Evolutionary conservation across 2,329 filamentous ascomycete genomes (phyloP).

Genomic region (Verticillium dahliae): DNA sequence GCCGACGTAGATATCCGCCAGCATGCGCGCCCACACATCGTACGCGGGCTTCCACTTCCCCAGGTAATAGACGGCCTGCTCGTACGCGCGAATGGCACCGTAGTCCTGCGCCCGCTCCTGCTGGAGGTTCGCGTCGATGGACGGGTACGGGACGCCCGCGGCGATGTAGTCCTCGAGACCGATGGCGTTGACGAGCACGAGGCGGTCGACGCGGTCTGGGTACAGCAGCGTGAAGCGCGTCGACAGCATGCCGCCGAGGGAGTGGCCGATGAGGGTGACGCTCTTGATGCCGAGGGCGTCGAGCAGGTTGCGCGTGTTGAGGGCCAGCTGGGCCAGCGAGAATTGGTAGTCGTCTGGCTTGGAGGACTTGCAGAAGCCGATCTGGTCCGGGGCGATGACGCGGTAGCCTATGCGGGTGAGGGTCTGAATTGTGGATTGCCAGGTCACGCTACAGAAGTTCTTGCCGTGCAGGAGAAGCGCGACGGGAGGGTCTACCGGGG

Average conservation of each 20-base stretch:
- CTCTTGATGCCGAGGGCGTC: constrained; percentile 54
- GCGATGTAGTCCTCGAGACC: constrained; percentile 49
- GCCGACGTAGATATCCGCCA: constrained; percentile 42
- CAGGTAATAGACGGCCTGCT: constrained; percentile 41
- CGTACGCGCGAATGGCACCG: constrained; percentile 35
- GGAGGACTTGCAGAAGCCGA: constrained; percentile 52
- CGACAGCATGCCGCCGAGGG: constrained; percentile 79
- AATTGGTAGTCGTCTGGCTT: constrained; percentile 46
- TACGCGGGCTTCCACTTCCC: constrained; percentile 41
- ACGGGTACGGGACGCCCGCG: constrained; percentile 38
- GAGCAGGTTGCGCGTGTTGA: constrained; percentile 43
- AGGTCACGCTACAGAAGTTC: constrained; percentile 50
- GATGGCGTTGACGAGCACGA: constrained; percentile 45
- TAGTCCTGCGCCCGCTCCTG: constrained; percentile 34
- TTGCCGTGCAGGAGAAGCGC: constrained; percentile 47
- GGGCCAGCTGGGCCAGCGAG: constrained; percentile 41
- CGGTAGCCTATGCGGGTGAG: constrained; percentile 39
- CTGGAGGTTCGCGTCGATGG: constrained; percentile 29
- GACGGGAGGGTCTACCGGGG: constrained; percentile 28
- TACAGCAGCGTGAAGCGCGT: constrained; percentile 45
- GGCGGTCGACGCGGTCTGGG: constrained; percentile 29
- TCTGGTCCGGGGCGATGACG: constrained; percentile 46
- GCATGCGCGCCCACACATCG: constrained; percentile 49
- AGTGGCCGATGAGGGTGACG: constrained; percentile 78
- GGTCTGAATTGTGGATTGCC: constrained; percentile 37